Conservation (phyloP, 345 rosid species). For the Aquilaria malaccensis region DNA sequence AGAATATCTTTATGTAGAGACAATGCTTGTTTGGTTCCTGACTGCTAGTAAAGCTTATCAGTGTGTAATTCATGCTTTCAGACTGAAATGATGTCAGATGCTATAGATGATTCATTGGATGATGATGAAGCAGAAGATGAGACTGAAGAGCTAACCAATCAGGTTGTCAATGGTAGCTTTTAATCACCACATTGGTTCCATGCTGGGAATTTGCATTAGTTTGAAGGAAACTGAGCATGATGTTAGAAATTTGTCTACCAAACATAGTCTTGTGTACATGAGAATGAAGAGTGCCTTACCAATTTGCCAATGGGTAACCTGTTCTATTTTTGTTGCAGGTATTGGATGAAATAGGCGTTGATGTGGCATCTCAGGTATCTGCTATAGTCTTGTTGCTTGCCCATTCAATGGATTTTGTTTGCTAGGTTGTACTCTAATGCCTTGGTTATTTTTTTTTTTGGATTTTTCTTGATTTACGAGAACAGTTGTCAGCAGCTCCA, state of each 20-base stretch:
- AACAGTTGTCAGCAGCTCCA: conserved; percentile 80
- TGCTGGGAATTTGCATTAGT: no score
- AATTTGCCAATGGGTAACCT: not conserved
- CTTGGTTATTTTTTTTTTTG: conserved; percentile 1
- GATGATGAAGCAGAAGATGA: conserved; percentile 95
- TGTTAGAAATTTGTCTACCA: no score
- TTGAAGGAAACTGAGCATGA: no score
- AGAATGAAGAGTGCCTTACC: not conserved
- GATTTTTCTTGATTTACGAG: conserved; percentile 9
- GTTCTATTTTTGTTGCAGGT: conserved; percentile 36
- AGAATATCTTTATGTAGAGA: conserved; percentile 3
- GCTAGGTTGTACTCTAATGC: no score
- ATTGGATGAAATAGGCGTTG: conserved; percentile 94
- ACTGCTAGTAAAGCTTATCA: conserved; percentile 15
- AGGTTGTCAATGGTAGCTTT: conserved; percentile 28
- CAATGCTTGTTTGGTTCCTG: conserved; percentile 8
- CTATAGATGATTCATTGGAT: conserved; percentile 85
- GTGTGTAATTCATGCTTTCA: conserved; percentile 25
- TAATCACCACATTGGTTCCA: conserved; percentile 3
- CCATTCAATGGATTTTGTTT: no score
- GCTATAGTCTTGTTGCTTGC: no score
- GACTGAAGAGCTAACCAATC: conserved; percentile 89
- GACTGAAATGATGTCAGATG: conserved; percentile 97
- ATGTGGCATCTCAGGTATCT: conserved; percentile 82
- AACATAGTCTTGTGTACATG: no score